Conservation (phyloP, 2,329 filamentous ascomycete species). For the Monilinia fructigena region DNA sequence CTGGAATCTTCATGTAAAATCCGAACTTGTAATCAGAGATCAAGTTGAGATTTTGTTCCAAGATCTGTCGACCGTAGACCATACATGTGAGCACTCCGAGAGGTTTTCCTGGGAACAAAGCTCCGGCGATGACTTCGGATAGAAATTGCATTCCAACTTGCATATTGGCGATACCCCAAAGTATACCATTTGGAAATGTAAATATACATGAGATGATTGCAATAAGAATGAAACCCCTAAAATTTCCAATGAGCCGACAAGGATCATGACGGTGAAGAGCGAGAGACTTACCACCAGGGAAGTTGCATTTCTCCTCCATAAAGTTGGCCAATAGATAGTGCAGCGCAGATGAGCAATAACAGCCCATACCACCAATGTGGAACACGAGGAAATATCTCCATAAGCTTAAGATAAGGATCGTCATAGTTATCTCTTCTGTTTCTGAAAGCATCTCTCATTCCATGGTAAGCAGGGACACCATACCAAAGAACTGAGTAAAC, state of each 20-base stretch:
- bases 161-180: slow-evolving; percentile 49
- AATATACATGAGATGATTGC: slow-evolving; percentile 38
- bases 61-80: slow-evolving; percentile 40
- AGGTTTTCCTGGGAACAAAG: slow-evolving; percentile 54
- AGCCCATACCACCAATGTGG: slow-evolving; percentile 61
- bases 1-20: slow-evolving; percentile 44
- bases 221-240: slow-evolving; percentile 34
- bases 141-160: slow-evolving; percentile 49
- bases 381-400: slow-evolving; percentile 50
- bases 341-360: slow-evolving; percentile 45
- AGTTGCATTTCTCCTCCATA: slow-evolving; percentile 57
- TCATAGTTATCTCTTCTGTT: slow-evolving; percentile 26
- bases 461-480: slow-evolving; percentile 42
- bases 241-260: background rate
- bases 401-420: slow-evolving; percentile 47
- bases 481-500: slow-evolving; percentile 46
- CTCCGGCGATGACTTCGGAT: slow-evolving; percentile 50
- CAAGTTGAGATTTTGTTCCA: slow-evolving; percentile 41
- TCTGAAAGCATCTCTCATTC: slow-evolving; percentile 31
- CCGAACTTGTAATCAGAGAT: slow-evolving; percentile 43
- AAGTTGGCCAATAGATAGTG: slow-evolving; percentile 43
- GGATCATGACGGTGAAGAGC: rapidly evolving
- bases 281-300: slow-evolving; percentile 31
- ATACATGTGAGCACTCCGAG: slow-evolving; percentile 43
- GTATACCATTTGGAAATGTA: slow-evolving; percentile 34